Evolutionary conservation across 805 yeast species (phyloP), one percentile per base, ranked within the genome.

Genomic region (Ogataea paraovalis): DNA sequence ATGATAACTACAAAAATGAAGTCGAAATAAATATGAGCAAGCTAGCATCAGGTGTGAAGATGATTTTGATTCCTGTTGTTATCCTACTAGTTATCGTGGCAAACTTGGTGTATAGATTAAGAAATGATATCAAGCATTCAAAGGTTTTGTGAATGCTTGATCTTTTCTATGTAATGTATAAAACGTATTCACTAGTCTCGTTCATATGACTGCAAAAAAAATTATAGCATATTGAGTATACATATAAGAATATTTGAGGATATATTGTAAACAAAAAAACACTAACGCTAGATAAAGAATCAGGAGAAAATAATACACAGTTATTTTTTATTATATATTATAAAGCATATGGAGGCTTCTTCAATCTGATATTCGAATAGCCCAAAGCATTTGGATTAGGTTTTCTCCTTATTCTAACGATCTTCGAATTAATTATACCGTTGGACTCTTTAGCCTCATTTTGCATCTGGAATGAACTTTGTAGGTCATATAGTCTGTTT

Each of bases 101-200:
- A 18, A 61, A 74, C 32, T 68, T 78, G 50, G 72, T 80, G 20
- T 75, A 73, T 60, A 72, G 79, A 58, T 65, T 82, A 39, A 76
- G 85, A 66, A 78, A 71, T 52, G 87, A 82, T 52, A 79, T 82
- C 47, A 82, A 79, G 55, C 84, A 79, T 56, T 69, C 83, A 8
- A 82, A 82, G 53, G 68, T 82, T 40, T 69, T 82, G 47, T 80
- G 60, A 65, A 25, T 6, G 19, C 16, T 16, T n/a, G 5, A 34
- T 16, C 20, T 5, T 34, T 34, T 34, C 38, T 18, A 34, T 23
- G 19, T 32, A 23, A 13, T 23, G n/a, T 22, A 42, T 19, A 32
- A 12, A 41, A 21, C 13, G n/a, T n/a, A 25, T n/a, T 19, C 12
- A 7, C 7, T 10, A 25, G 7, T 25, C 10, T 7, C 28, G 7